These are phyloP conservation scores for Annulohypoxylon moriforme DNA, from an alignment of 495 filamentous ascomycete species.

Conservation along the genomic window DNA sequence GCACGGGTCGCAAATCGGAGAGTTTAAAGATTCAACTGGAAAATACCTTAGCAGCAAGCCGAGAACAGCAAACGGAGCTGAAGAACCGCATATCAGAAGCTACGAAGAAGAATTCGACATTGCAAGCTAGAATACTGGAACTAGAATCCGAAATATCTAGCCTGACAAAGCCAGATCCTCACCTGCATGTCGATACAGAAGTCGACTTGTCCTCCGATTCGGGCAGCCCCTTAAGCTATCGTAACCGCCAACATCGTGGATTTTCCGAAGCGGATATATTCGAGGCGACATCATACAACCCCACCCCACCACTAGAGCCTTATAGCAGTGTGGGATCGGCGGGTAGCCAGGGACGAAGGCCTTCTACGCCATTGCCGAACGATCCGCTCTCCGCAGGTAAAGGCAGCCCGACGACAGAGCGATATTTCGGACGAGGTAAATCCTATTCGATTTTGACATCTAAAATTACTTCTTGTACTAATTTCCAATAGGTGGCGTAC, in stretches of 20 bases:
- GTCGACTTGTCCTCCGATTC: slow-evolving; percentile 42
- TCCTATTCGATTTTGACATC: not conserved
- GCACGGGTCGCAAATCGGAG: slow-evolving; percentile 36
- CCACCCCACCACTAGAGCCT: slow-evolving; percentile 52
- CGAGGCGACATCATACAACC: slow-evolving; percentile 49
- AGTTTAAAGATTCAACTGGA: slow-evolving; percentile 52
- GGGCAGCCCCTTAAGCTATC: slow-evolving; percentile 29
- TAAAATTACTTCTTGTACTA: slow-evolving; percentile 47
- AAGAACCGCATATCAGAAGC: slow-evolving; percentile 55
- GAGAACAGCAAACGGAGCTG: slow-evolving; percentile 57
- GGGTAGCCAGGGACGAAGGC: slow-evolving; percentile 29
- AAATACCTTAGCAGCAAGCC: slow-evolving; percentile 50
- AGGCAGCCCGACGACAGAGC: slow-evolving; percentile 57
- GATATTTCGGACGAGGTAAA: slow-evolving; percentile 60
- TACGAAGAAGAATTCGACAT: slow-evolving; percentile 54
- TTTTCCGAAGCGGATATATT: slow-evolving; percentile 52
- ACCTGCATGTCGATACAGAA: slow-evolving; percentile 26
- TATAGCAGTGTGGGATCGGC: slow-evolving; percentile 25
- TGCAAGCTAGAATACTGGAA: slow-evolving; percentile 53
- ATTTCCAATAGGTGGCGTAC: slow-evolving; percentile 61
- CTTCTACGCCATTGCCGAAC: slow-evolving; percentile 49
- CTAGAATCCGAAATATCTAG: slow-evolving; percentile 46
- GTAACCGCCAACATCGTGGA: slow-evolving; percentile 45
- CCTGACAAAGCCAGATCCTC: slow-evolving; percentile 23
- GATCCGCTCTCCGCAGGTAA: slow-evolving; percentile 38